These are phyloP conservation scores for Skeletonema costatum DNA, from an alignment of 108 stramenopile species.

Conservation along the genomic window DNA sequence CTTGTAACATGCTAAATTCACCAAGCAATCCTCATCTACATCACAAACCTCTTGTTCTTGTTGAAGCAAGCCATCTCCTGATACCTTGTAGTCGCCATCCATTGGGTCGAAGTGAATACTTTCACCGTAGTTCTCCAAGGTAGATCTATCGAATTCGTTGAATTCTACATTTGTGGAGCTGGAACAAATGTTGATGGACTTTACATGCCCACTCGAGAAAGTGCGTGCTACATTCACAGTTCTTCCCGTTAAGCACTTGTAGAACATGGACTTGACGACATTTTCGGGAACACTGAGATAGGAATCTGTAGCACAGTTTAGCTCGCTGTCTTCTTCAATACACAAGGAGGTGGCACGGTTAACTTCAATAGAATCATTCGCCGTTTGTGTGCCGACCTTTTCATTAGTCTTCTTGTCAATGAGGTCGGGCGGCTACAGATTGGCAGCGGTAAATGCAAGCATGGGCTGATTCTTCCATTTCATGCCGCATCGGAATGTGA, in stretches of 20 bases:
- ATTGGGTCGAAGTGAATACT: not conserved
- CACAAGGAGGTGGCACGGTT: slow-evolving; percentile 3
- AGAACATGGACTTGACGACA: not conserved
- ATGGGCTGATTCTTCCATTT: not conserved
- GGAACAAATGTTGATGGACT: slow-evolving; percentile 1
- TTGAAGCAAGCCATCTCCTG: slow-evolving; percentile 14
- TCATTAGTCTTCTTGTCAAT: slow-evolving; percentile 9
- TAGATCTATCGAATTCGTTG: not conserved
- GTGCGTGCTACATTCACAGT: slow-evolving; percentile 13
- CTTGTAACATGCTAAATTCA: not conserved
- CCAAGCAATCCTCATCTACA: slow-evolving; percentile 14
- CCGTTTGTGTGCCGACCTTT: slow-evolving; percentile 23
- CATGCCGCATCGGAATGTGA: not conserved
- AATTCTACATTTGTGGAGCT: not conserved
- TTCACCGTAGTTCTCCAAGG: not conserved
- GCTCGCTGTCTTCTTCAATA: not conserved
- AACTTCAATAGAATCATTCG: slow-evolving; percentile 5
- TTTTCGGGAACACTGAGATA: slow-evolving; percentile 5
- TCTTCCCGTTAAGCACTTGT: slow-evolving; percentile 11
- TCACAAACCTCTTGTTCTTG: slow-evolving; percentile 17
- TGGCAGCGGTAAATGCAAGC: not conserved
- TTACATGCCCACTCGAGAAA: slow-evolving; percentile 5
- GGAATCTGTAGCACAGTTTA: slow-evolving; percentile 9
- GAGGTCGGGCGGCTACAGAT: not conserved
- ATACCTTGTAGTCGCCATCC: slow-evolving; percentile 10